Percentiles rank a stretch among this genome's conserved stretches.
phyloP scores from a whole-genome alignment of 768 basidiomycete species.

The Phaeotremella skinneri region DNA sequence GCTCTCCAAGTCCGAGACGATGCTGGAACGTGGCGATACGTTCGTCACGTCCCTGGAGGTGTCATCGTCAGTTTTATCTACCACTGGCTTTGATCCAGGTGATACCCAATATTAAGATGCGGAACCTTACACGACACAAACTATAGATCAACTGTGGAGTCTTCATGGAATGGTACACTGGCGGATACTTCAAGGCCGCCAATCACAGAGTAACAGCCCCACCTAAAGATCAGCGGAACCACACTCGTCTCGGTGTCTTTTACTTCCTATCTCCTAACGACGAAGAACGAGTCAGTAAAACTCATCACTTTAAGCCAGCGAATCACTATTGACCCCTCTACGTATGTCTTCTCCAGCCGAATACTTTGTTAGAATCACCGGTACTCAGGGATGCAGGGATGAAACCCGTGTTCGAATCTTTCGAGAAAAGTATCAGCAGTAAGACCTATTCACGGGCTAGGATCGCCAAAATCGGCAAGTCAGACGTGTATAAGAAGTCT shows the following conservation, averaged over 20 bases:
- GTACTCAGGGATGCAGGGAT: constrained; percentile 6
- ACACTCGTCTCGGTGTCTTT: constrained; percentile 15
- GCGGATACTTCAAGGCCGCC: constrained; percentile 19
- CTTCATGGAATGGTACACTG: constrained; percentile 23
- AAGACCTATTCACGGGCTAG: constrained; percentile 7
- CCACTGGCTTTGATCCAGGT: not conserved
- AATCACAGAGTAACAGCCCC: constrained; percentile 18
- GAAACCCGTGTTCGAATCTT: constrained; percentile 6
- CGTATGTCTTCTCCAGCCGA: not conserved
- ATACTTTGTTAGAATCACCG: constrained; percentile 10
- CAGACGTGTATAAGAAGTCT: constrained; percentile 11
- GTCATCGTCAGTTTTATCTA: constrained; percentile 11
- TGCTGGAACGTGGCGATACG: constrained; percentile 15
- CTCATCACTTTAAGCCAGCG: not conserved
- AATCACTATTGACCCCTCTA: no score
- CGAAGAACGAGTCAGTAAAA: constrained; percentile 1
- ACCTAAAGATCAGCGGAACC: constrained; percentile 15
- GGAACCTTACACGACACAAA: not conserved
- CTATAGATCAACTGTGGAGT: constrained; percentile 17
- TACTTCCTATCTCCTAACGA: constrained; percentile 19
- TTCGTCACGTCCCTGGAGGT: constrained; percentile 9
- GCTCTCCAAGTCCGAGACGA: constrained; percentile 16
- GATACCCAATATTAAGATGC: no score
- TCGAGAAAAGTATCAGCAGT: constrained; percentile 13
- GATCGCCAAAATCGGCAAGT: constrained; percentile 16